Evolutionary conservation across 768 basidiomycete species (phyloP), one percentile per base, ranked within the genome.

Genomic region (Psilocybe subaeruginosa): DNA sequence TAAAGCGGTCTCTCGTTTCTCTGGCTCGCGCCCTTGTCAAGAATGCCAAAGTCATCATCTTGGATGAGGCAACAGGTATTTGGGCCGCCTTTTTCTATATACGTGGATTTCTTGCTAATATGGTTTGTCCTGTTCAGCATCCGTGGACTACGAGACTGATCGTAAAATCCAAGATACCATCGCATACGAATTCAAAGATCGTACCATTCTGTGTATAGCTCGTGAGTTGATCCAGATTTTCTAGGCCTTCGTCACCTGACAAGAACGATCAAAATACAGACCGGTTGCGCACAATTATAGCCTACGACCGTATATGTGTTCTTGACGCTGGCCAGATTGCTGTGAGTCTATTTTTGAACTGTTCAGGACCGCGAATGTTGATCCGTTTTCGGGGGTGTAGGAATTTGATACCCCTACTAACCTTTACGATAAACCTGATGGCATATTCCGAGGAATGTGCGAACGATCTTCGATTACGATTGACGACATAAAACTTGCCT

Each of bases 121-220:
- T 51, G 8, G 27, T 51, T 31, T 33, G 3, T 48, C 17, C 6
- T n/a, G 19, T 17, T 45, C 3, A 84, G 92, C 92, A n/a, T 91
- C 90, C 9, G 92, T 95, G 30, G 93, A 95, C 66, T 91, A 89
- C 66, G 93, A 92, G 74, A 96, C 93, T 0, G 95, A 97, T 76
- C 78, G 87, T 60, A 92, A 92, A 72, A 95, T 99, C 61, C 95
- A 97, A 70, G 84, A 91, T 64, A 97, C 95, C 4, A 97, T 98
- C 63, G 83, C 92, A 1, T 79, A 80, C 52, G 90, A 91, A 77
- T 98, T 97, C 78, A 77, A 82, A 47, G 89, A 94, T 72, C 87
- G 89, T 64, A 97, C 95, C 0, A 84, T 96, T 57, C 74, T 96
- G 14, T 94, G 91, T 73, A 95, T 96, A 62, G 92, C 92, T 62